Evolutionary conservation across 2,329 filamentous ascomycete species (phyloP), one percentile per base, ranked within the genome.

Genomic region (Pezicula carpinea): DNA sequence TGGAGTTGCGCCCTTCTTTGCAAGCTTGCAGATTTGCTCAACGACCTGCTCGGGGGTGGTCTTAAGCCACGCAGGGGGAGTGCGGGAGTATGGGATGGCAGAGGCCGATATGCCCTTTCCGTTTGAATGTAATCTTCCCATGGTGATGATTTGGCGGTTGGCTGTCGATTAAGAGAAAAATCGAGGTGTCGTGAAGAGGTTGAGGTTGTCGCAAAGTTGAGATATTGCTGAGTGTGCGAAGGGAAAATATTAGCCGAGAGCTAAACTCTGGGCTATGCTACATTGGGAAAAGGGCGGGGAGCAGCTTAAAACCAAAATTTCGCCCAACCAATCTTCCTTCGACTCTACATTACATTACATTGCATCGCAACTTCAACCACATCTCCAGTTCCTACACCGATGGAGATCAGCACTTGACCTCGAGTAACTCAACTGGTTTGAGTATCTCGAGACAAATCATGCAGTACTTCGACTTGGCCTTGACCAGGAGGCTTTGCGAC

Each of bases 101-200:
- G 89, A 96, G 77, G 89, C 76, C 62, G 89, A 90, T 77, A 99
- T 99, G 76, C 93, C 95, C 89, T 97, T 97, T 80, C 93, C 92
- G 69, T 96, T 96, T 83, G 82, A 88, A 86, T 99, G 95, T 86
- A 97, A 85, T 82, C 92, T 85, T 85, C 91, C 89, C 89, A 95
- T 95, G 62, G 74, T 87, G 38, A 40, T 15, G 38, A 23, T 74
- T 66, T 71, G 69, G 69, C 63, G 66, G 65, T 64, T 66, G 59
- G 63, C 64, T 64, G 57, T 59, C 56, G 58, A 39, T 46, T 49
- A 49, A 44, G 47, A 43, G 43, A 46, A 36, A 34, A 45, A 46
- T 40, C 44, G 35, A 38, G 48, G 52, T 64, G 56, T 61, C 54
- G 58, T 35, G 36, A 42, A 40, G 22, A 39, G 40, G 41, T 38